Evolutionary conservation across 768 basidiomycete species (phyloP).

Genomic region (Tulasnella sp.): DNA sequence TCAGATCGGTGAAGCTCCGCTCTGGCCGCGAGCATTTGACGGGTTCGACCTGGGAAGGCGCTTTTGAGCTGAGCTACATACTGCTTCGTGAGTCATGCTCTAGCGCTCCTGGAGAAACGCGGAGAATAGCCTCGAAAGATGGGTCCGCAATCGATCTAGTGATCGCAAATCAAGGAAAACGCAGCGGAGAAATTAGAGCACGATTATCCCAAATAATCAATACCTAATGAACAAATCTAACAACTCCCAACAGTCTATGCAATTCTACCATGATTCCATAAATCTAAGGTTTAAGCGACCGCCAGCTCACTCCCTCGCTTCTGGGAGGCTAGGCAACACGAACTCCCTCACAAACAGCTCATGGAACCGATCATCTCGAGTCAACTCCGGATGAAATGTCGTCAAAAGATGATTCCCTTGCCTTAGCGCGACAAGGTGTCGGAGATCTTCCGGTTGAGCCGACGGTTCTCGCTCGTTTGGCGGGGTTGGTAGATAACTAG

Average conservation of each 20-base stretch:
- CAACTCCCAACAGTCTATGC: not conserved
- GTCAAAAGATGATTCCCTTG: conserved; percentile 84
- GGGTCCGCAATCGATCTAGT: not conserved
- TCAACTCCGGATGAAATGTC: conserved; percentile 93
- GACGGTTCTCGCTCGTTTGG: conserved; percentile 41
- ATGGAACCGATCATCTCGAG: conserved; percentile 81
- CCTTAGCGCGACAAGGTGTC: conserved; percentile 74
- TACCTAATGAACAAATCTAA: not conserved
- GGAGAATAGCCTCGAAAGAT: not conserved
- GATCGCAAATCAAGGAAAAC: not conserved
- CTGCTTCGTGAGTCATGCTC: not conserved
- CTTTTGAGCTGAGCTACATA: not conserved
- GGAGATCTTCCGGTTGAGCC: conserved; percentile 46
- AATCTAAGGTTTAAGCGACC: not conserved
- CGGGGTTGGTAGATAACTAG: conserved; percentile 43
- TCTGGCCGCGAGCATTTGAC: not conserved
- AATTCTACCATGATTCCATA: not conserved
- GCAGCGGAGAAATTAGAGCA: not conserved
- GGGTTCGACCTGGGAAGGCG: not conserved
- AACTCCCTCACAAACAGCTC: conserved; percentile 83
- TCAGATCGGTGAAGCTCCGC: not conserved
- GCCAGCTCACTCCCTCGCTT: not conserved
- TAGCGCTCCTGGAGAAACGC: not conserved
- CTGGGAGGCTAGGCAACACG: conserved; percentile 41
- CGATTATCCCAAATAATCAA: not conserved